Percentiles rank a stretch among this genome's conserved stretches.
These are phyloP conservation scores for Clarireedia paspali DNA, from an alignment of 2,329 filamentous ascomycete genomes.

Conservation along the genomic window DNA sequence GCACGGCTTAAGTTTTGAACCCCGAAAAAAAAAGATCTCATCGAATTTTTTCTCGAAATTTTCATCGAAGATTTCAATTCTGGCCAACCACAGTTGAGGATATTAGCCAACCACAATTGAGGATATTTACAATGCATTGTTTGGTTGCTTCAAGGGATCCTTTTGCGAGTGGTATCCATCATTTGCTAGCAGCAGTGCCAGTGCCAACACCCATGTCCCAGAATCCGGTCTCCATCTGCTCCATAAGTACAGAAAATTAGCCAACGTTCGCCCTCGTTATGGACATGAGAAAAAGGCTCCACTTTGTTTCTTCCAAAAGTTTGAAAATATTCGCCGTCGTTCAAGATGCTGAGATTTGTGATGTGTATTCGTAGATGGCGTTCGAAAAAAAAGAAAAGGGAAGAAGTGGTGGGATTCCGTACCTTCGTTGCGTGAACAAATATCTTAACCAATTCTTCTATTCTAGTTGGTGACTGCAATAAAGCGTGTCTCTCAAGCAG, in stretches of 20 bases:
- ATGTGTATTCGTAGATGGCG: not conserved
- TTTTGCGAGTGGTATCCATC: too few species aligned
- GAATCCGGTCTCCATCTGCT: conserved; percentile 64
- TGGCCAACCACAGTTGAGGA: too few species aligned
- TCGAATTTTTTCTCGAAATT: not conserved
- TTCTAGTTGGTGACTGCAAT: conserved; percentile 63
- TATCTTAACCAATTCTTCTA: conserved; percentile 77
- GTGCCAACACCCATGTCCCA: conserved; percentile 56
- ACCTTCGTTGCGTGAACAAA: conserved; percentile 85
- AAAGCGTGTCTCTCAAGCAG: conserved; percentile 68
- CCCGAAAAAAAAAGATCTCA: not conserved
- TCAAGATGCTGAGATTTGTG: too few species aligned
- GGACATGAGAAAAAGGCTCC: not conserved
- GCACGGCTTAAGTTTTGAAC: not conserved
- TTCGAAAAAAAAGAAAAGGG: not conserved
- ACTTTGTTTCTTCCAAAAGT: not conserved
- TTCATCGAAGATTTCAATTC: too few species aligned
- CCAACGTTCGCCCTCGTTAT: not conserved
- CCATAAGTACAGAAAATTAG: not conserved
- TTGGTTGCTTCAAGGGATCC: too few species aligned
- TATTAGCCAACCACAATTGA: too few species aligned
- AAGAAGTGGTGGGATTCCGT: conserved; percentile 27
- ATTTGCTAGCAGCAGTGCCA: too few species aligned
- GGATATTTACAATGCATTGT: too few species aligned
- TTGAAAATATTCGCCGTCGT: not conserved